Evolutionary conservation across 768 basidiomycete species (phyloP).

Genomic region (Lyophyllum shimeji): DNA sequence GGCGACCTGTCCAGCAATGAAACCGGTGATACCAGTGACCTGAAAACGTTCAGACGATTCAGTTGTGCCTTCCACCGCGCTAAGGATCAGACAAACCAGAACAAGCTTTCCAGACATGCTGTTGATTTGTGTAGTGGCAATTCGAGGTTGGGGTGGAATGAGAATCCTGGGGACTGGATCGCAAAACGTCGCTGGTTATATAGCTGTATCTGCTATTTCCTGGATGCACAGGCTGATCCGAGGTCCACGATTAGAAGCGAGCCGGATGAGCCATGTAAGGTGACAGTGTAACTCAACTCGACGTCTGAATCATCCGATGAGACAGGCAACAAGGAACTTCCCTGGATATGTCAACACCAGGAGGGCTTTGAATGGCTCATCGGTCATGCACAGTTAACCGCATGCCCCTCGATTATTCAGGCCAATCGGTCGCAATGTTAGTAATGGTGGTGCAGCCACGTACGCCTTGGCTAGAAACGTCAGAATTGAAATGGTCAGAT

Average conservation of each 20-base stretch:
- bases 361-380: neutral
- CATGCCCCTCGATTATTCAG: neutral
- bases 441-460: neutral
- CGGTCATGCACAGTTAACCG: neutral
- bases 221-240: neutral
- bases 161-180: neutral
- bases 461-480: neutral
- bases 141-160: conserved; percentile 3
- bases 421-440: too few species aligned
- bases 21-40: conserved; percentile 42
- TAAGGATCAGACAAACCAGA: conserved; percentile 13
- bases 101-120: conserved; percentile 21
- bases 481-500: neutral
- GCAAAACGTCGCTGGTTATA: neutral
- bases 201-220: neutral
- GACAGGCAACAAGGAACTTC: neutral
- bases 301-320: conserved; percentile 9
- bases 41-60: conserved; percentile 10
- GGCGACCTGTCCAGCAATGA: conserved; percentile 39
- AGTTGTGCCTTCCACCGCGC: neutral
- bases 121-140: neutral
- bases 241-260: neutral
- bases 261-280: neutral
- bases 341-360: neutral
- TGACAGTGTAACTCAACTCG: neutral